Evolutionary conservation across 116 monocot species (phyloP).

Genomic region (Dioscorea cayenensis): DNA sequence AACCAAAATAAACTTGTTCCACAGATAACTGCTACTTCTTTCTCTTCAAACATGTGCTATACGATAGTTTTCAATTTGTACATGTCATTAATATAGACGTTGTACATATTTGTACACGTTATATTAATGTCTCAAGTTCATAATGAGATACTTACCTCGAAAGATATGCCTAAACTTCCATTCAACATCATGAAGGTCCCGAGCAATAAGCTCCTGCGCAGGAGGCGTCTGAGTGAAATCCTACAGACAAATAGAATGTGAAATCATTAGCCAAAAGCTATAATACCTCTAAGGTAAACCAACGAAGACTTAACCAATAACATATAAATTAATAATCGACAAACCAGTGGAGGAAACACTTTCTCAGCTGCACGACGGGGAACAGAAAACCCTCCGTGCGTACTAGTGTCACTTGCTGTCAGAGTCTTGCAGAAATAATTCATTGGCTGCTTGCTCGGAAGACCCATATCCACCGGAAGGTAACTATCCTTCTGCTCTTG

Average conservation of each 20-base stretch:
- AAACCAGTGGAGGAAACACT: conserved; percentile 90
- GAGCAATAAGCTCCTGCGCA: conserved; percentile 86
- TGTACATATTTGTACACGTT: no score
- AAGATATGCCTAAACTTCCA: conserved; percentile 99
- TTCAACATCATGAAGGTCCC: conserved; percentile 84
- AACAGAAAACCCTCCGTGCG: conserved; percentile 92
- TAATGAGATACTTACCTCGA: conserved; percentile 36
- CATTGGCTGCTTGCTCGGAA: conserved; percentile 86
- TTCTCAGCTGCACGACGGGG: conserved; percentile 94
- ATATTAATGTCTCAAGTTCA: no score
- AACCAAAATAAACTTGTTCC: no score
- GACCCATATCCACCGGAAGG: conserved; percentile 70
- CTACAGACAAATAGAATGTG: conserved; percentile 29
- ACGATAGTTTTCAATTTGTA: no score
- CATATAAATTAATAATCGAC: conserved; percentile 1
- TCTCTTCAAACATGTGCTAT: not conserved
- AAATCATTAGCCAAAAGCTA: not conserved
- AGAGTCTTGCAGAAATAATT: conserved; percentile 96
- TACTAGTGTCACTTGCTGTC: conserved; percentile 86
- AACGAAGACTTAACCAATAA: not conserved
- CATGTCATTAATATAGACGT: no score
- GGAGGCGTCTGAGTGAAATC: conserved; percentile 93
- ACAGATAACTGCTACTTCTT: no score
- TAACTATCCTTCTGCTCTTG: conserved; percentile 82
- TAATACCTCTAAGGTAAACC: not conserved